Conservation (phyloP, 441 rosid species). For the Populus trichocarpa region DNA sequence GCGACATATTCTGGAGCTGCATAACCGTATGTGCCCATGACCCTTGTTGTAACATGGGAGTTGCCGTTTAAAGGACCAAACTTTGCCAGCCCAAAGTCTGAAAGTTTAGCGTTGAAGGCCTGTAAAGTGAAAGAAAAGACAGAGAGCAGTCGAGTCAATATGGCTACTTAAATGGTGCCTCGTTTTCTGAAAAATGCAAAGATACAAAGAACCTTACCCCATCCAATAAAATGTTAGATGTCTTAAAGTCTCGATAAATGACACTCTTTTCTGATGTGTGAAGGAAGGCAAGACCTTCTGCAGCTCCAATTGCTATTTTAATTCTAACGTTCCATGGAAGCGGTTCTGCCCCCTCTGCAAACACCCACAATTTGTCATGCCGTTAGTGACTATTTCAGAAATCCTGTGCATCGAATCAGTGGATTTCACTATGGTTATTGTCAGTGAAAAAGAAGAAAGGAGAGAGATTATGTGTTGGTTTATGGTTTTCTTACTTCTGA, state of each 20-base stretch:
- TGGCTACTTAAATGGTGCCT: background rate
- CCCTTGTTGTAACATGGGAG: slow-evolving; percentile 68
- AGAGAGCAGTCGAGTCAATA: background rate
- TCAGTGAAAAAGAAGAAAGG: too few relatives aligned
- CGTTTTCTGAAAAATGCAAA: background rate
- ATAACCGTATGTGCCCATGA: slow-evolving; percentile 81
- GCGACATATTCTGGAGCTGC: slow-evolving; percentile 87
- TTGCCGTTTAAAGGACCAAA: slow-evolving; percentile 64
- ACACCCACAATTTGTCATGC: background rate
- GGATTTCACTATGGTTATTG: too few relatives aligned
- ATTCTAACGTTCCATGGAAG: slow-evolving; percentile 62
- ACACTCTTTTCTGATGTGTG: slow-evolving; percentile 83
- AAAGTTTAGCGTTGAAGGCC: slow-evolving; percentile 71
- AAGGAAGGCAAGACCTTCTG: slow-evolving; percentile 66
- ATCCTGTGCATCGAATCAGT: too few relatives aligned
- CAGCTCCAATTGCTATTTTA: slow-evolving; percentile 76
- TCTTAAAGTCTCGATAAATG: slow-evolving; percentile 81
- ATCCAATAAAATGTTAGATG: slow-evolving; percentile 84
- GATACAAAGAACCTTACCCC: slow-evolving; percentile 31
- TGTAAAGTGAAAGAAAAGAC: slow-evolving; percentile 21
- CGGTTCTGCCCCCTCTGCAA: slow-evolving; percentile 55
- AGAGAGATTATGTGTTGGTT: background rate
- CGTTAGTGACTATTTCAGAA: background rate
- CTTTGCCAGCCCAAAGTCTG: slow-evolving; percentile 87
- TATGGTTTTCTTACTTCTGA: slow-evolving; percentile 42